Evolutionary conservation across 2,329 filamentous ascomycete genomes (phyloP).

Genomic region (Botrytis porri): DNA sequence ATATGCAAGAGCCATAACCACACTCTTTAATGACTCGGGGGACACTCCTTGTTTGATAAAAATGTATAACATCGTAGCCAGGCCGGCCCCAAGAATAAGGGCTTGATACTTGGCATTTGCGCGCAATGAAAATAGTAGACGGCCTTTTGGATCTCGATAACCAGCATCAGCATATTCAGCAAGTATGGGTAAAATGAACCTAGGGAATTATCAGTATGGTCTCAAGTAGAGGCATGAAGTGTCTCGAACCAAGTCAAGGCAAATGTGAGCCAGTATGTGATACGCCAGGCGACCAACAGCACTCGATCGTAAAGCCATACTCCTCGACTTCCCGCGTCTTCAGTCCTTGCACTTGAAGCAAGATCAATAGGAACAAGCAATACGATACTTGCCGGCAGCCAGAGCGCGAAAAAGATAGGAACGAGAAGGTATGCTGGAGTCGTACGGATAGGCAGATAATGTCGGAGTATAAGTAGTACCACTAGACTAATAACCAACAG

Average conservation of each 20-base stretch:
- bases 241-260: slow-evolving; percentile 76
- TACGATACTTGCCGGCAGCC: slow-evolving; percentile 85
- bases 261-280: slow-evolving; percentile 97
- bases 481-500: slow-evolving; percentile 70
- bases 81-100: slow-evolving; percentile 68
- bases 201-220: slow-evolving; percentile 38
- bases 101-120: slow-evolving; percentile 87
- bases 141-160: slow-evolving; percentile 79
- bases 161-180: slow-evolving; percentile 94
- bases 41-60: slow-evolving; percentile 74
- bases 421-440: slow-evolving; percentile 88
- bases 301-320: slow-evolving; percentile 82
- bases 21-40: slow-evolving; percentile 70
- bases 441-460: slow-evolving; percentile 84
- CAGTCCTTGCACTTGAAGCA: slow-evolving; percentile 74
- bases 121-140: slow-evolving; percentile 79
- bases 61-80: slow-evolving; percentile 77
- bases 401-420: slow-evolving; percentile 94
- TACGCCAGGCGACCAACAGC: slow-evolving; percentile 85
- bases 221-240: not conserved
- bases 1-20: slow-evolving; percentile 92
- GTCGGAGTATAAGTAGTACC: slow-evolving; percentile 80
- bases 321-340: slow-evolving; percentile 68
- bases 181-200: slow-evolving; percentile 86
- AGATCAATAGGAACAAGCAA: slow-evolving; percentile 94